Evolutionary conservation across 176 grass and related monocot genomes (phyloP).

Genomic region (Carex scoparia): DNA sequence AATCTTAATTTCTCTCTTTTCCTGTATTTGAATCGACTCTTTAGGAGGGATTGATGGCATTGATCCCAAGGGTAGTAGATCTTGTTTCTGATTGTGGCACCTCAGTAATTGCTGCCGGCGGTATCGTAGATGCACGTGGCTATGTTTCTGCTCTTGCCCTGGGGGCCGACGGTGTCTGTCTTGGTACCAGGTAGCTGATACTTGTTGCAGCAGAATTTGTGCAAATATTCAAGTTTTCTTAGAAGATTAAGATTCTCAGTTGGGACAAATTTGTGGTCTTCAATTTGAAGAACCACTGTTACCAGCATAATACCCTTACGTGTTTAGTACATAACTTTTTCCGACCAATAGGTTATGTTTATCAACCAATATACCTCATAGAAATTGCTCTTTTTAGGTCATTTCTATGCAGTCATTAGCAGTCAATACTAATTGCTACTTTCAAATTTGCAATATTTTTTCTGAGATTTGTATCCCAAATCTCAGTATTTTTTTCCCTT

Average conservation of each 20-base stretch:
- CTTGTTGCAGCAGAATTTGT: slow-evolving; percentile 4
- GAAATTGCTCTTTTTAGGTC: not conserved
- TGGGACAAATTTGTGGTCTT: not conserved
- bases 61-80: slow-evolving; percentile 73
- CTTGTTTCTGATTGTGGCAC: slow-evolving; percentile 51
- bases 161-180: slow-evolving; percentile 59
- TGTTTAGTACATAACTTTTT: not conserved
- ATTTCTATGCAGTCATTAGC: not conserved
- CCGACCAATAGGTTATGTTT: not conserved
- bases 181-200: slow-evolving; percentile 68
- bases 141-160: slow-evolving; percentile 57
- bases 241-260: not conserved
- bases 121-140: slow-evolving; percentile 79
- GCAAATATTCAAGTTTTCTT: not conserved
- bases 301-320: not conserved
- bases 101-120: slow-evolving; percentile 61
- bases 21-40: slow-evolving; percentile 1
- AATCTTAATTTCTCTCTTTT: not conserved
- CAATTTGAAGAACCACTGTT: not conserved
- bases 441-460: not conserved
- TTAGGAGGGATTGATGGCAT: slow-evolving; percentile 66
- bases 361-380: not conserved
- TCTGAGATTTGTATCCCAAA: not conserved
- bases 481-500: not conserved
- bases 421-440: not conserved